Evolutionary conservation across 768 basidiomycete species (phyloP), one percentile per base, ranked within the genome.

Genomic region (Phylloporus arenicola): DNA sequence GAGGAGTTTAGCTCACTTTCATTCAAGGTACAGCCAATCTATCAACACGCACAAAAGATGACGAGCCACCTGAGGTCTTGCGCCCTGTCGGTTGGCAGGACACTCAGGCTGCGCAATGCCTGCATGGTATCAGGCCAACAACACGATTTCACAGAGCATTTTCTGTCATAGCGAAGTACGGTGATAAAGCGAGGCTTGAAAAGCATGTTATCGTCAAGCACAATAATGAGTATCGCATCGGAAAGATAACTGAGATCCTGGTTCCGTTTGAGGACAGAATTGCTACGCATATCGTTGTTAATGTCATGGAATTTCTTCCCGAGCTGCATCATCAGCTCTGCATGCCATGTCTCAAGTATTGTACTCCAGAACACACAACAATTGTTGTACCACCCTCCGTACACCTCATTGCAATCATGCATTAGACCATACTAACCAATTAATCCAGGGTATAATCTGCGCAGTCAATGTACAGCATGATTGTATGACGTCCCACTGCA

Each of bases 241-340:
- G 55, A 4, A 34, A 8, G 2, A 3, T 56, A 9, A 24, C 0
- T 2, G 52, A 53, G 3, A 44, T 56, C 1, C 20, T 56, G 14
- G 48, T 50, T 16, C 45, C 52, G 3, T 19, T 22, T 4, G 10
- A 39, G 20, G 29, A 25, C 4, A 19, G 1, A 5, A 1, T 29
- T 6, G 44, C 37, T 12, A 34, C 47, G 0, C 52, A 56, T 14
- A 9, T 56, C 1, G 11, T 31, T 0, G 16, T 56, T 1, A 50
- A 24, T 29, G 1, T 53, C 16, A 3, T 56, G 2, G 48, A 56
- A 12, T 47, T 56, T 10, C 30, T 44, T 25, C 48, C 48, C 0
- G 20, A 37, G 8, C 16, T 50, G 4, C 55, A 56, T 14, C 11
- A 37, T 31, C 7, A 2, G 1, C 9, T 47, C 3, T 10, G 6